Conservation (phyloP, 257 asterid species). For the Lycium ferocissimum region DNA sequence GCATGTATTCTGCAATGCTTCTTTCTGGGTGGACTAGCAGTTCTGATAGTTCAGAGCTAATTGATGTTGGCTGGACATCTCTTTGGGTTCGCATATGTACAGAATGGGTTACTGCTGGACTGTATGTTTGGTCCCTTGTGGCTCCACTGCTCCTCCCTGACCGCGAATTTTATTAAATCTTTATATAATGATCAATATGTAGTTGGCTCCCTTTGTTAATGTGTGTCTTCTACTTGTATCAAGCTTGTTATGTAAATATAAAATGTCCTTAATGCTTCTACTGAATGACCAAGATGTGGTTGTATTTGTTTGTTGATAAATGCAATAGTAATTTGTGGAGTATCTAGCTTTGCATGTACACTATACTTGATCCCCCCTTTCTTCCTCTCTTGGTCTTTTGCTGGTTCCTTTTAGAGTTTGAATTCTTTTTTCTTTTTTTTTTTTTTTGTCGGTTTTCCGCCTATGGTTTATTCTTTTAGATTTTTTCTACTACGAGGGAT, state of each 20-base stretch:
- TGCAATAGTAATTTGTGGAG: neutral
- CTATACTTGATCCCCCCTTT: neutral
- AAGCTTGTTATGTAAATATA: constrained; percentile 22
- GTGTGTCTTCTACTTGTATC: neutral
- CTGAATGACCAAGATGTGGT: neutral
- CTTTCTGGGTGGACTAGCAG: constrained; percentile 93
- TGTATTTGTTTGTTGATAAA: neutral
- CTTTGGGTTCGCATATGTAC: constrained; percentile 92
- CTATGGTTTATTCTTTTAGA: no score
- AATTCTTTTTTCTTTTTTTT: no score
- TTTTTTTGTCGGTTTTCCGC: no score
- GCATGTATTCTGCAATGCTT: constrained; percentile 99
- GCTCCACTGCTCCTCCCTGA: constrained; percentile 81
- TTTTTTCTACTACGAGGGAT: no score
- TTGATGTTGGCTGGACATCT: constrained; percentile 91
- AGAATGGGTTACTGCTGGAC: constrained; percentile 89
- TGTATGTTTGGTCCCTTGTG: constrained; percentile 91
- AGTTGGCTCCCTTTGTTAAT: neutral
- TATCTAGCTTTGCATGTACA: neutral
- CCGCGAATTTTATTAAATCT: constrained; percentile 55
- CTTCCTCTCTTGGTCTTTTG: no score
- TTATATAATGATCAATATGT: neutral
- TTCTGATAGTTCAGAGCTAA: constrained; percentile 68
- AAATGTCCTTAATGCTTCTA: neutral
- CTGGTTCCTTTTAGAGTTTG: no score